Evolutionary conservation across 2,329 filamentous ascomycete species (phyloP).

Genomic region (Cercospora sp.): DNA sequence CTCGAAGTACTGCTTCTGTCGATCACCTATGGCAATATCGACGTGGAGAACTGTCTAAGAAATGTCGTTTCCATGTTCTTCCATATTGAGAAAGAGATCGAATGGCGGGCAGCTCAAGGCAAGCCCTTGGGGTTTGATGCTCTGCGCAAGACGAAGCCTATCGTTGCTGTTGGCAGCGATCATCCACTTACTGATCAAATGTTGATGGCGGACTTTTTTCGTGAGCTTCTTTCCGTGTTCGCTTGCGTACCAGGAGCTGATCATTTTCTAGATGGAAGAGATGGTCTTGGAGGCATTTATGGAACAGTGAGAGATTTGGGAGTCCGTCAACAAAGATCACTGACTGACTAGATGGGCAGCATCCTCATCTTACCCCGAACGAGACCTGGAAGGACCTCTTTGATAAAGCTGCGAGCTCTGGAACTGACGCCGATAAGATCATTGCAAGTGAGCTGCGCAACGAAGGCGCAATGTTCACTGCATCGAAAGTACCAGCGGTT

Average conservation of each 20-base stretch:
- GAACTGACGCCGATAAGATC: constrained; percentile 35
- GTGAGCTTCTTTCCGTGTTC: constrained; percentile 52
- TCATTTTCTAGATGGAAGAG: constrained; percentile 45
- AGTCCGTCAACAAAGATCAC: constrained; percentile 1
- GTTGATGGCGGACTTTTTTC: constrained; percentile 72
- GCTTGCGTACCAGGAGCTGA: constrained; percentile 14
- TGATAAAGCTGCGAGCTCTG: constrained; percentile 35
- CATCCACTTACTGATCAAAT: constrained; percentile 81
- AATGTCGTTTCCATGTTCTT: constrained; percentile 92
- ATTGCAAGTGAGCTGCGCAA: constrained; percentile 41
- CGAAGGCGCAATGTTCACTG: constrained; percentile 62
- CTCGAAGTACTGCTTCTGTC: constrained; percentile 83
- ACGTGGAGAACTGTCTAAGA: constrained; percentile 78
- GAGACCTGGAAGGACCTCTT: constrained; percentile 53
- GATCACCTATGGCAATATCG: constrained; percentile 90
- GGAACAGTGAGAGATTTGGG: constrained; percentile 39
- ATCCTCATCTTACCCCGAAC: constrained; percentile 49
- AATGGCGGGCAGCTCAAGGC: constrained; percentile 73
- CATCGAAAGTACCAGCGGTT: constrained; percentile 72
- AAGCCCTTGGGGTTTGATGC: constrained; percentile 69
- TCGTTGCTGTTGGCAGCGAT: constrained; percentile 79
- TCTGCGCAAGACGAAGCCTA: constrained; percentile 67
- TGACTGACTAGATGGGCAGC: constrained; percentile 34
- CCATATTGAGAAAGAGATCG: constrained; percentile 82
- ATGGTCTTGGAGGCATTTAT: constrained; percentile 53